Evolutionary conservation across 768 basidiomycete genomes (phyloP).

Genomic region (Tylopilus cervinicoccineus): DNA sequence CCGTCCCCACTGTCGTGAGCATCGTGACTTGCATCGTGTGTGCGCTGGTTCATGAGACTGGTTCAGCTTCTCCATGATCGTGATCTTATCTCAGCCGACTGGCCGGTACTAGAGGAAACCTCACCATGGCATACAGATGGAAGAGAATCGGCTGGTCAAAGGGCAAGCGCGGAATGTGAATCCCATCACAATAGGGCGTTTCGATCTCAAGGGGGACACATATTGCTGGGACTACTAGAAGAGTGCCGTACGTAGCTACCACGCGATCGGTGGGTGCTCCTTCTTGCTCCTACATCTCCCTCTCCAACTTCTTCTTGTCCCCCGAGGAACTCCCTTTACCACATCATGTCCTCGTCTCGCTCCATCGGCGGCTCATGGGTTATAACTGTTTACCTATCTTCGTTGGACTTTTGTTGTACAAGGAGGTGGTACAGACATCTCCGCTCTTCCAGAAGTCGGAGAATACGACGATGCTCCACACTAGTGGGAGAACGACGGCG

Average conservation of each 20-base stretch:
- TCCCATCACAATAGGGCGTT: constrained; percentile 25
- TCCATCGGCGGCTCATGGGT: constrained; percentile 30
- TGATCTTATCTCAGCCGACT: constrained; percentile 30
- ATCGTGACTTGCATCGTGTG: constrained; percentile 22
- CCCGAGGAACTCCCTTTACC: constrained; percentile 32
- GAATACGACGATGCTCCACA: constrained; percentile 6
- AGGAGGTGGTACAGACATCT: constrained; percentile 19
- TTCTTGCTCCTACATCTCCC: constrained; percentile 32
- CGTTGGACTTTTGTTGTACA: too few species aligned
- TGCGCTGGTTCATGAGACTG: constrained; percentile 26
- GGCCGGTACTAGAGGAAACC: constrained; percentile 18
- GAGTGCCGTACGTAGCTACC: not conserved
- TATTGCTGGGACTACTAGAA: not conserved
- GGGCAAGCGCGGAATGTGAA: constrained; percentile 27
- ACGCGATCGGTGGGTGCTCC: constrained; percentile 24
- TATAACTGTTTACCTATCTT: constrained; percentile 33
- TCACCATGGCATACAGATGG: constrained; percentile 27
- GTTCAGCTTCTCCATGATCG: constrained; percentile 30
- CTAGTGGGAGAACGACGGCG: constrained; percentile 17
- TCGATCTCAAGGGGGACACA: not conserved
- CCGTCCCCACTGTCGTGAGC: constrained; percentile 25
- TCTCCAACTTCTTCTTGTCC: constrained; percentile 32
- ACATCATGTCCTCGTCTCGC: constrained; percentile 29
- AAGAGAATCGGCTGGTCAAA: constrained; percentile 19
- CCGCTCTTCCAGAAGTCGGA: constrained; percentile 15